Base-by-base conservation (phyloP, 768 basidiomycete genomes). In the Phlegmacium glaucopus region DNA sequence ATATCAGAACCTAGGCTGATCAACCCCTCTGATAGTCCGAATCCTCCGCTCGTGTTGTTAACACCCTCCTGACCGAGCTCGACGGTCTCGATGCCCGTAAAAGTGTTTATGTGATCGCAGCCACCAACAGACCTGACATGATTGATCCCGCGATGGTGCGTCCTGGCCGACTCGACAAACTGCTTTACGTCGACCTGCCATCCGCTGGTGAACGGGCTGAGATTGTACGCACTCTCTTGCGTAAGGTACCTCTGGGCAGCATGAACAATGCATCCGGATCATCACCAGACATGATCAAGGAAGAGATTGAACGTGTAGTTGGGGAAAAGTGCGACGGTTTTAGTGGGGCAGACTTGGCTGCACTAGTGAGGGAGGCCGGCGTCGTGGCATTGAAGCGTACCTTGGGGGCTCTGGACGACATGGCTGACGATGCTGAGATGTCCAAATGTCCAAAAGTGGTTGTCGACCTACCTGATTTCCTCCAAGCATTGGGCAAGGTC, bases 121-220 rank as follows among this genome's bases (percentile, higher is more conserved):
- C 94, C 7, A 96, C 93, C 26, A 97, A 95, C 65, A 76, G 94
- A 10, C 94, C 94, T 1, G 93, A 97, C 69, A 95, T 95, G 85
- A 94, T 96, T 50, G 94, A 97, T 61, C 94, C 94, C 1, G 94
- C 94, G 6, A 94, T 95, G 93, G 90, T 92, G 44, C 87, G 94
- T n/a, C 94, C 94, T 0, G 94, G 94, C 0, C 80, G 94, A 9
- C 78, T 97, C 9, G 94, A 96, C 70, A 96, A 96, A 64, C 77
- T 95, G 5, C 76, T 96, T 36, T 97, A 94, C 58, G 92, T 96
- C 57, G 94, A 95, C 65, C 74, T 95, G 0, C 94, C 94, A 16
- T 69, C 74, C 0, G 53, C 83, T 0, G 60, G 68, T 25, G 94
- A 94, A 64, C 83, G 93, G 16, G 79, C 76, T 6, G 94, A 96